Evolutionary conservation across 202 grass and related monocot species (phyloP).

Genomic region (Thinopyrum obtusiflorum): DNA sequence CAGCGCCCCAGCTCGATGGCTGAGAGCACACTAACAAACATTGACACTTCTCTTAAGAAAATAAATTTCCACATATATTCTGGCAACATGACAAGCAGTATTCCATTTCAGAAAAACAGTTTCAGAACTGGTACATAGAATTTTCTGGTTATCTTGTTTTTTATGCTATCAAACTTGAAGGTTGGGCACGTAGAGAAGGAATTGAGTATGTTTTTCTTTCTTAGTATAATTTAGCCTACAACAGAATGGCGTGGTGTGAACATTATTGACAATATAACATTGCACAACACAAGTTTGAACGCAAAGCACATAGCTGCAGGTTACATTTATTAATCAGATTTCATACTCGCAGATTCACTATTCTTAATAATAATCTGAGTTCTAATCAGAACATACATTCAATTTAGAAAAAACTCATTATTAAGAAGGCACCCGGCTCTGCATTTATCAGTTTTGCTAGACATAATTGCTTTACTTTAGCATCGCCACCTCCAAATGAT

Average conservation of each 20-base stretch:
- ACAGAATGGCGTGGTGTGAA: background rate
- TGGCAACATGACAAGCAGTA: too few species aligned
- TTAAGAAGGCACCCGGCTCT: background rate
- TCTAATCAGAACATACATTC: background rate
- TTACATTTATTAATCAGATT: background rate
- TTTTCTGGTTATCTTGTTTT: background rate
- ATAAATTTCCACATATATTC: too few species aligned
- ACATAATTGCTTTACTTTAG: too few species aligned
- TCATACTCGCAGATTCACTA: background rate
- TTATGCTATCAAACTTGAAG: background rate
- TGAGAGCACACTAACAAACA: too few species aligned
- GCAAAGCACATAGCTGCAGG: background rate
- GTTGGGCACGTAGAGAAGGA: background rate
- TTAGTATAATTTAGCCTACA: background rate
- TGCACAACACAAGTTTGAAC: background rate
- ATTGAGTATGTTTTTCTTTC: background rate
- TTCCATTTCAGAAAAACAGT: too few species aligned
- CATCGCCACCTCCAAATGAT: too few species aligned
- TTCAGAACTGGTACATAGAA: background rate
- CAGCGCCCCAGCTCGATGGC: too few species aligned
- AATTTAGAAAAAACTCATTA: background rate
- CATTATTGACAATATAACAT: background rate
- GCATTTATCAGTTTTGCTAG: background rate
- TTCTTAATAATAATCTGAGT: background rate
- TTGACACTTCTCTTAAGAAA: too few species aligned